Evolutionary conservation across 2,329 filamentous ascomycete species (phyloP), one percentile per base, ranked within the genome.

Genomic region (Fusarium sp.): DNA sequence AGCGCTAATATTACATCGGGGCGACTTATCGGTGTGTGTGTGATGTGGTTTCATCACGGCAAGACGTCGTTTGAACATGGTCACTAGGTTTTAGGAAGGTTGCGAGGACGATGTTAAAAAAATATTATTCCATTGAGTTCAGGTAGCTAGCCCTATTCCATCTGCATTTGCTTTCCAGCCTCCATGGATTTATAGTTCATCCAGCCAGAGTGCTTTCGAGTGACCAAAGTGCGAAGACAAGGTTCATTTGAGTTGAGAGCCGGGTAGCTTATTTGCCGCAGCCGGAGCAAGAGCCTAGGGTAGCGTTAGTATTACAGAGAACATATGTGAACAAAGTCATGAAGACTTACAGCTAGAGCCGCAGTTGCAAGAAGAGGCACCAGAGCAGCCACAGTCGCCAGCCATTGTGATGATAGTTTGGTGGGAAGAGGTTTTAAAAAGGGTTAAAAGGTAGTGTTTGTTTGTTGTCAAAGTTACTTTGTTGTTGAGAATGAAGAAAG

Each of bases 381-480:
- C 74, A 66, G 75, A 77, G 73, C 77, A 78, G 67, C 76, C 77
- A 67, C 77, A 78, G 73, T 78, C 67, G 65, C 73, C 76, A 75
- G 76, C 69, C 77, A 79, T 79, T 70, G 67, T 77, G 73, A 73
- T 70, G 30, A 24, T 65, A 53, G 57, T 70, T 60, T 63, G 24
- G 40, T 57, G 36, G 26, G 21, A 53, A 28, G 26, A 28, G 26
- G 63, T 36, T 43, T 39, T 47, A 49, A 56, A 61, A 53, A 47
- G 15, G 11, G 19, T 45, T 7, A 26, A 49, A 39, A 44, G 26
- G 10, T 43, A 19, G 26, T 10, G 24, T 26, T 26, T 28, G 32
- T 36, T 36, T 50, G 11, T 14, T 26, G 14, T 40, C 28, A 15
- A 65, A 36, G 43, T 52, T 36, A n/a, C 9, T 59, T 58, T 58